A percentile compares a stretch with the other conserved stretches of the same genome.
Conservation (phyloP, 2,329 filamentous ascomycete genomes). For the Hypoxylon sp. region DNA sequence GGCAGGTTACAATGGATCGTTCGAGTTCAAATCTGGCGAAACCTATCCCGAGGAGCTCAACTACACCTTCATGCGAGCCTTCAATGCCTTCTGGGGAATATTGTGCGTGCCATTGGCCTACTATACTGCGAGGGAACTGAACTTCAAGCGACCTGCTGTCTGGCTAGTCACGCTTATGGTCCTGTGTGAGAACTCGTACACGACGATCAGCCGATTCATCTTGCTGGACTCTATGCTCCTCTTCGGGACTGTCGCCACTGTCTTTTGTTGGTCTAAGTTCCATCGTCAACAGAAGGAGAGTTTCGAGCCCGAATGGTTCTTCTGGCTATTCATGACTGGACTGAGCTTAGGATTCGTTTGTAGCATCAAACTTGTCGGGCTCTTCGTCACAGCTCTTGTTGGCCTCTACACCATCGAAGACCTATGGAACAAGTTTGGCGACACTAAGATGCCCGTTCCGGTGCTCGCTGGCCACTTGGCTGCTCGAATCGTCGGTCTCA, state of each 20-base stretch:
- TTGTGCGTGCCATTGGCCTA: slow-evolving; percentile 94
- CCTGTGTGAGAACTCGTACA: slow-evolving; percentile 98
- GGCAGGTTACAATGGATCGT: slow-evolving; percentile 98
- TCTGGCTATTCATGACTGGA: slow-evolving; percentile 94
- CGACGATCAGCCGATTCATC: slow-evolving; percentile 98
- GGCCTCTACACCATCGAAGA: slow-evolving; percentile 97
- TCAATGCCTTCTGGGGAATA: slow-evolving; percentile 96
- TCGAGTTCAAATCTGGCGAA: slow-evolving; percentile 99
- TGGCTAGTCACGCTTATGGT: slow-evolving; percentile 98
- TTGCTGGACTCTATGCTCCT: slow-evolving; percentile 98
- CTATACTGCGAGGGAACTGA: slow-evolving; percentile 92
- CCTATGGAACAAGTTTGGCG: slow-evolving; percentile 97
- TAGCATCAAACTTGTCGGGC: slow-evolving; percentile 98
- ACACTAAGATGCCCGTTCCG: slow-evolving; percentile 82
- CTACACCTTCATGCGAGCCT: slow-evolving; percentile 98
- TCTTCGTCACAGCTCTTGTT: slow-evolving; percentile 95
- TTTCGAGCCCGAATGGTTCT: slow-evolving; percentile 92
- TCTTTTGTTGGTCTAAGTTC: slow-evolving; percentile 97
- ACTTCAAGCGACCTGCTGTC: slow-evolving; percentile 86
- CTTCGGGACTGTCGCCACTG: slow-evolving; percentile 98
- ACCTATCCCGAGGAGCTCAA: slow-evolving; percentile 93
- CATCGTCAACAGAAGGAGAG: slow-evolving; percentile 88
- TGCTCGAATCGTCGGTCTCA: slow-evolving; percentile 87
- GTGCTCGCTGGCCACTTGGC: slow-evolving; percentile 82
- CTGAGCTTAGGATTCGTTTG: slow-evolving; percentile 97